Conservation (phyloP, 768 basidiomycete genomes). For the Tulasnella calospora region DNA sequence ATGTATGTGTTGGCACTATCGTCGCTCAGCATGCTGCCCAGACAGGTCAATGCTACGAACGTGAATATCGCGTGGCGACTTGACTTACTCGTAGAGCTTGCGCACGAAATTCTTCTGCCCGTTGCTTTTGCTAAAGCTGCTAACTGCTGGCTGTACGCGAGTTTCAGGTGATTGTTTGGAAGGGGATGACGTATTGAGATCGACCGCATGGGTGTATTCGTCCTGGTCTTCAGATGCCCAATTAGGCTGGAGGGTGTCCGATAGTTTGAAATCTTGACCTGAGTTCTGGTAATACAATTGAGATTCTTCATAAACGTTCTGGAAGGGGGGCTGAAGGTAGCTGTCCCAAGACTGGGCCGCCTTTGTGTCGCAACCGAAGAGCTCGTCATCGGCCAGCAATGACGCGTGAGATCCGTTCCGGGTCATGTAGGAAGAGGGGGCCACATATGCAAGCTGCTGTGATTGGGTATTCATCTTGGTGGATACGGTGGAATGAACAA, state of each 20-base stretch:
- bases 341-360: too few species aligned
- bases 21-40: background rate
- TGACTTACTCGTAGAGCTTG: background rate
- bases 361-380: too few species aligned
- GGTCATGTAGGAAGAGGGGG: background rate
- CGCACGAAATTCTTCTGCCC: background rate
- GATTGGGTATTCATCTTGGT: background rate
- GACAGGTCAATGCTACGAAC: background rate
- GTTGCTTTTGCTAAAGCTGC: background rate
- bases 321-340: too few species aligned
- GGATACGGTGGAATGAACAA: background rate
- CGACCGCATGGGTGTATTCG: too few species aligned
- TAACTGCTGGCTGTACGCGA: background rate
- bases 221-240: background rate
- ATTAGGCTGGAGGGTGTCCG: background rate
- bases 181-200: background rate
- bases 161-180: background rate
- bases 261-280: background rate
- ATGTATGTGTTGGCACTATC: background rate
- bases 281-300: background rate
- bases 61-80: background rate
- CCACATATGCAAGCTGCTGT: background rate
- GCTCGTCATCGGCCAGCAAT: background rate
- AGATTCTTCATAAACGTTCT: background rate
- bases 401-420: background rate